A percentile compares a stretch with the other conserved stretches of the same genome.
These are phyloP conservation scores for Saccharomyces mikatae DNA, from an alignment of 805 yeast species.

Conservation along the genomic window DNA sequence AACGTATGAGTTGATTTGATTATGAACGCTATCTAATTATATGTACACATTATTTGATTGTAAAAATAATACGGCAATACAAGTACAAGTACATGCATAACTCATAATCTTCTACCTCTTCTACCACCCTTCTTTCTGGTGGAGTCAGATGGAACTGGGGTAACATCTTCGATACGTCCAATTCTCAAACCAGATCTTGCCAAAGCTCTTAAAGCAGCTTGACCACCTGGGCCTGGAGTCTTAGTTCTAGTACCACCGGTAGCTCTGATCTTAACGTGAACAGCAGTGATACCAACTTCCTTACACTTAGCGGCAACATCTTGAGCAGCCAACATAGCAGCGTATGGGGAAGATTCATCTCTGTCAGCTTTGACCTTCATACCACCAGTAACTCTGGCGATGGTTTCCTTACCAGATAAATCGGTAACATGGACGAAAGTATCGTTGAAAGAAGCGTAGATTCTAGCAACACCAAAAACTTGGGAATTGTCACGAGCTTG, in stretches of 20 bases:
- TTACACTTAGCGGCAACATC: conserved; percentile 98
- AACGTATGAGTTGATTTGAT: not conserved
- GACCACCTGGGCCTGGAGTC: conserved; percentile 99
- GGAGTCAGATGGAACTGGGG: conserved; percentile 99
- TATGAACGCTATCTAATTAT: not conserved
- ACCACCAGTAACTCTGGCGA: conserved; percentile 99
- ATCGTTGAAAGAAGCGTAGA: conserved; percentile 99
- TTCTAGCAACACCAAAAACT: conserved; percentile 99
- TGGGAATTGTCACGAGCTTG: conserved; percentile 96
- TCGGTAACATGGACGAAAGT: conserved; percentile 99
- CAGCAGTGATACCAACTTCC: conserved; percentile 99
- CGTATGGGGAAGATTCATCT: conserved; percentile 99
- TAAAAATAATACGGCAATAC: not conserved
- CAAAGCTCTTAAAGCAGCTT: conserved; percentile 96
- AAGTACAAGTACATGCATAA: conserved; percentile 3
- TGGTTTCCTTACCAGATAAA: conserved; percentile 99
- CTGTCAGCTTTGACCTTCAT: conserved; percentile 99
- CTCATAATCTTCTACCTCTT: conserved; percentile 99
- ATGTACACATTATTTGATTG: not conserved
- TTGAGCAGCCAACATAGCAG: conserved; percentile 99
- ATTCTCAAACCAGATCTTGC: conserved; percentile 99
- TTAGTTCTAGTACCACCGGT: conserved; percentile 99
- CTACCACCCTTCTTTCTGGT: conserved; percentile 99
- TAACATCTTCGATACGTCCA: conserved; percentile 99
- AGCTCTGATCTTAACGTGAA: conserved; percentile 99